Conservation (phyloP, 768 basidiomycete species). For the Phlebiopsis flavidoalba region DNA sequence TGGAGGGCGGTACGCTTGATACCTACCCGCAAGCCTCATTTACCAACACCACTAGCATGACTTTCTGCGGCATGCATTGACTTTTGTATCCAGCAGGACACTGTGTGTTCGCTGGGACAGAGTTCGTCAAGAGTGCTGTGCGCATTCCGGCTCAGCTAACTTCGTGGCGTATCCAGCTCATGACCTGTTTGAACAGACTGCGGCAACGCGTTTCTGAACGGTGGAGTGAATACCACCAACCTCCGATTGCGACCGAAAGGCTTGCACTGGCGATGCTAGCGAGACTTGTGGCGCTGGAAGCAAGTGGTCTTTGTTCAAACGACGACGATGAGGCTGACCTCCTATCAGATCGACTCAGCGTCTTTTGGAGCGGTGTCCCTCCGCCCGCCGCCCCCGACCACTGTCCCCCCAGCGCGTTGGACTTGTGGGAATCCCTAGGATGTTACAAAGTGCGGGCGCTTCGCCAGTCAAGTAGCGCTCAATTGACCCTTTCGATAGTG, state of each 20-base stretch:
- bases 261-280: conserved; percentile 50
- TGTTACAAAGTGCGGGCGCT: conserved; percentile 56
- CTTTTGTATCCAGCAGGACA: conserved; percentile 41
- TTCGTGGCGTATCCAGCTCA: neutral
- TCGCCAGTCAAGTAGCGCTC: neutral
- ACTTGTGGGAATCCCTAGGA: conserved; percentile 65
- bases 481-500: conserved; percentile 21
- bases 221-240: conserved; percentile 36
- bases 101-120: conserved; percentile 63
- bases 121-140: conserved; percentile 65
- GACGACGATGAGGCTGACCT: conserved; percentile 19
- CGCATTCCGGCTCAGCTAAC: conserved; percentile 15
- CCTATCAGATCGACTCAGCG: conserved; percentile 44
- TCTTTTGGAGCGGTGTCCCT: conserved; percentile 55
- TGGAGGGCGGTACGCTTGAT: conserved; percentile 52
- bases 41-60: conserved; percentile 50
- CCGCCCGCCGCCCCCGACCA: conserved; percentile 53
- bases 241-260: conserved; percentile 57
- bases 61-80: conserved; percentile 46
- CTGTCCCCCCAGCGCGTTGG: conserved; percentile 47
- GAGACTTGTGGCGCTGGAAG: conserved; percentile 73
- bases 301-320: conserved; percentile 22
- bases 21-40: conserved; percentile 42
- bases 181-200: conserved; percentile 35
- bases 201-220: conserved; percentile 45